Percentiles rank a stretch among this genome's conserved stretches.
phyloP scores from a whole-genome alignment of 179 eudicot genomes.

The Silene noctiflora region DNA sequence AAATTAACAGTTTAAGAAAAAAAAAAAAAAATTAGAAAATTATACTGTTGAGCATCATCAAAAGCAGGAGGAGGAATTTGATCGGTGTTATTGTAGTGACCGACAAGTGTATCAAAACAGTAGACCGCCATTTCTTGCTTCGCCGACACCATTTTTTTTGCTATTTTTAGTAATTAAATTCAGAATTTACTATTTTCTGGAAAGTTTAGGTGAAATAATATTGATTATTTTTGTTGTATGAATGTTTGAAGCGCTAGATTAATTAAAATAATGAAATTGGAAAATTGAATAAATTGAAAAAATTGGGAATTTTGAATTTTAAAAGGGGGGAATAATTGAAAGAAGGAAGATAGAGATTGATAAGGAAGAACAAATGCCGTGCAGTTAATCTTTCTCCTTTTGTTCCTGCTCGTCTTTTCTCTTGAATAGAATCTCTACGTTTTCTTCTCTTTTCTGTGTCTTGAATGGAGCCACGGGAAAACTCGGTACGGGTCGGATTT shows the following conservation, averaged over 20 bases:
- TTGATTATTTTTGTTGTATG: too few species aligned
- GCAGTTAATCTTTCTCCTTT: neutral
- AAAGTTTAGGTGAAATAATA: neutral
- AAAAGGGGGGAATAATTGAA: neutral
- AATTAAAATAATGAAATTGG: neutral
- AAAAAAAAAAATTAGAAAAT: neutral
- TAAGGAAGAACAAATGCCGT: neutral
- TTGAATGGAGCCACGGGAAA: neutral
- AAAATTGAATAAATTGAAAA: too few species aligned
- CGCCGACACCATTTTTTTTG: conserved; percentile 71
- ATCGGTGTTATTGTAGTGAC: conserved; percentile 68
- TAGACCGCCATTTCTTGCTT: conserved; percentile 83
- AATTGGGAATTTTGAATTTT: neutral
- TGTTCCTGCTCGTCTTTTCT: neutral
- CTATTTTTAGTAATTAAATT: neutral
- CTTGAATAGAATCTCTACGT: neutral
- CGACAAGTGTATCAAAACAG: conserved; percentile 83
- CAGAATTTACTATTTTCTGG: neutral
- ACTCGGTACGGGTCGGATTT: too few species aligned
- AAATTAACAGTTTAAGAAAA: too few species aligned
- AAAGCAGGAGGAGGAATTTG: conserved; percentile 79
- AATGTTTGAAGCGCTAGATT: too few species aligned
- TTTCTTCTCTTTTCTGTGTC: neutral
- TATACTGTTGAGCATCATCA: conserved; percentile 75
- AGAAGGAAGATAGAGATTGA: neutral